These are phyloP conservation scores for Boletus hoseneyae DNA, from an alignment of 1,284 basidiomycete genomes.

Conservation along the genomic window DNA sequence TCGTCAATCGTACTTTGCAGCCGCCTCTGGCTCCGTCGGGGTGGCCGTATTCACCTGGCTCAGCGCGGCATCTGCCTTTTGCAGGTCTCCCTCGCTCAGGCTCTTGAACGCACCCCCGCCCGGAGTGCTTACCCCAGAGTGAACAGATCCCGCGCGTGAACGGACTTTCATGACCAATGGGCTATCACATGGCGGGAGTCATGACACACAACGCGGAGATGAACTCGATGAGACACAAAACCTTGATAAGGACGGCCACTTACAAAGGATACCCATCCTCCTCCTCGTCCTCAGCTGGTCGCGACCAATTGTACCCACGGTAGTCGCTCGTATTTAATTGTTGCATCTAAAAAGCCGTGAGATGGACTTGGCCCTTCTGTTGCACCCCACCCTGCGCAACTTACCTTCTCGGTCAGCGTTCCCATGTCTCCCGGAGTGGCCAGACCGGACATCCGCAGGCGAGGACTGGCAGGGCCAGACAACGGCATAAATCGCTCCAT, in stretches of 20 bases:
- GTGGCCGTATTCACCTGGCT: constrained; percentile 51
- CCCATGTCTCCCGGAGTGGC: constrained; percentile 91
- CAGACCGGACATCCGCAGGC: constrained; percentile 64
- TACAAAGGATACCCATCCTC: constrained; percentile 91
- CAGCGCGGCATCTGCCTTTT: constrained; percentile 80
- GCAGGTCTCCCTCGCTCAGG: constrained; percentile 81
- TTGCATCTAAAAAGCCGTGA: constrained; percentile 65
- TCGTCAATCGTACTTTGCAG: neutral
- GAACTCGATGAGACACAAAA: constrained; percentile 18
- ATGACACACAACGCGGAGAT: constrained; percentile 7
- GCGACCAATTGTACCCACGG: constrained; percentile 72
- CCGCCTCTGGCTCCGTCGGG: neutral
- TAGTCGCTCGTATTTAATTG: constrained; percentile 84
- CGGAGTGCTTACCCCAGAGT: constrained; percentile 87
- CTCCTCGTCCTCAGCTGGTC: constrained; percentile 74
- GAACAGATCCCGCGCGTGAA: constrained; percentile 79
- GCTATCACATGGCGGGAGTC: constrained; percentile 38
- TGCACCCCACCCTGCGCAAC: constrained; percentile 12
- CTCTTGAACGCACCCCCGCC: constrained; percentile 74
- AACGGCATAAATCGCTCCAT: constrained; percentile 68
- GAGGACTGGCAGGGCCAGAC: constrained; percentile 85
- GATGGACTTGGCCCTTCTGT: neutral
- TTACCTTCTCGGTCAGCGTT: constrained; percentile 88
- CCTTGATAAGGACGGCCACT: constrained; percentile 29
- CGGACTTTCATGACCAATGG: constrained; percentile 90